Conservation (phyloP, 345 rosid species). For the Dipteronia sinensis region DNA sequence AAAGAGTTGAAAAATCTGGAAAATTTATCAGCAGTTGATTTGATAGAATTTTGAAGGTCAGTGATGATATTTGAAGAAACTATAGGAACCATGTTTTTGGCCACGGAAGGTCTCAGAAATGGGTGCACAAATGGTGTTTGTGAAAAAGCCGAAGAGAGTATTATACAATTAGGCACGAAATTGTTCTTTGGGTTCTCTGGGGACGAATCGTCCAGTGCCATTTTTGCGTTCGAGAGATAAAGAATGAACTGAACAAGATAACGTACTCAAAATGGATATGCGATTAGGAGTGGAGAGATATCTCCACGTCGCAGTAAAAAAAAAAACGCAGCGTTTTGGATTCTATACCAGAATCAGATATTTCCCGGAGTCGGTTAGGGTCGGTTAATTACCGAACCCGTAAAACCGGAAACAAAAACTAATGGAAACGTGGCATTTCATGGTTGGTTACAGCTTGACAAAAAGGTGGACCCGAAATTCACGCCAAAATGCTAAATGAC, state of each 20-base stretch:
- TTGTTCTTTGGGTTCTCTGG: slow-evolving; percentile 23
- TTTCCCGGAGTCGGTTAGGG: background rate
- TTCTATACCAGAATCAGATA: background rate
- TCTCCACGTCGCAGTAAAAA: background rate
- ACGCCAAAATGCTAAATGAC: background rate
- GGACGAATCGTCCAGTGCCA: slow-evolving; percentile 37
- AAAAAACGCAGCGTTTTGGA: slow-evolving; percentile 12
- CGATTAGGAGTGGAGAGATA: slow-evolving; percentile 13
- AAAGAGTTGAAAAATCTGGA: slow-evolving; percentile 38
- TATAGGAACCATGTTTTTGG: slow-evolving; percentile 27
- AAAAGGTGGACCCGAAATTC: background rate
- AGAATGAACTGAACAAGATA: slow-evolving; percentile 1
- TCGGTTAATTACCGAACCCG: background rate
- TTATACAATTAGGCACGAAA: slow-evolving; percentile 29
- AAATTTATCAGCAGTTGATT: slow-evolving; percentile 45
- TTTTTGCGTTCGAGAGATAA: background rate
- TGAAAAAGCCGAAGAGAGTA: slow-evolving; percentile 48
- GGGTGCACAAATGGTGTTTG: slow-evolving; percentile 41
- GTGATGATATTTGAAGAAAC: slow-evolving; percentile 39
- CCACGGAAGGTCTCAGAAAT: slow-evolving; percentile 31
- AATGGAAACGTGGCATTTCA: background rate
- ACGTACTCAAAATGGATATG: background rate
- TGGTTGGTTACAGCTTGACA: background rate
- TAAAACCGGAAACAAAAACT: background rate
- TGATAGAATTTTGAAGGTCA: slow-evolving; percentile 46